Base-by-base conservation (phyloP, 768 basidiomycete genomes). In the Boletus rufocinnamomeus region DNA sequence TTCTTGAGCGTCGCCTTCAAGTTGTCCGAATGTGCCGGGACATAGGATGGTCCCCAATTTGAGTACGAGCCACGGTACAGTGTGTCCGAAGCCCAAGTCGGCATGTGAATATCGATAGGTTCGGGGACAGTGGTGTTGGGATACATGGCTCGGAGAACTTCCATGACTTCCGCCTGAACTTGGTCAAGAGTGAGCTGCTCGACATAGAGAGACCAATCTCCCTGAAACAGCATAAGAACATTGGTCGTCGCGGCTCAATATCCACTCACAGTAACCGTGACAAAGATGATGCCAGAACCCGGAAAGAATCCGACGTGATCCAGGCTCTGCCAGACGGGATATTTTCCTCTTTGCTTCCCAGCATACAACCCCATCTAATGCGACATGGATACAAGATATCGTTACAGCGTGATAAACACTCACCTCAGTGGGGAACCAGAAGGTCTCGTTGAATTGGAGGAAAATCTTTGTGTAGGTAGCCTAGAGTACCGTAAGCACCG, bases 381-480 rank as follows among this genome's bases (percentile, higher is more conserved):
- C 19, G 6, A 23, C 14, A 7, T 48, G 11, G 0, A 25, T 50
- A 6, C 11, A 19, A 34, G 0, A 19, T 45, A 9, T 14, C 21
- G 21, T 11, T 14, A 37, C 0, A 35, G 3, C 11, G 1, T 13
- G 5, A 16, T 13, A 25, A 13, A 49, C 7, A 3, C 40, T 27
- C 40, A 74, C 78, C 76, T 82, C 67, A 0, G 80, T 81, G 28
- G 76, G 70, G 55, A 80, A 81, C 82, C 82, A 88, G 68, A 88
- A 88, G 27, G 82, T 84, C 54, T 79, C 65, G 0, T 81, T 75
- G 64, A 88, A 88, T 60, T 84, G 79, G 49, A 88, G 65, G 70
- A 87, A 88, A 27, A 88, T 86, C 69, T 88, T 88, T 3, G 87
- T 85, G 60, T 85, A 88, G 1, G 80, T 85, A 7, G 75, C 78